A percentile compares a stretch with the other conserved stretches of the same genome.
phyloP scores from a whole-genome alignment of 2,329 filamentous ascomycete genomes.

The Aciculosporium take region DNA sequence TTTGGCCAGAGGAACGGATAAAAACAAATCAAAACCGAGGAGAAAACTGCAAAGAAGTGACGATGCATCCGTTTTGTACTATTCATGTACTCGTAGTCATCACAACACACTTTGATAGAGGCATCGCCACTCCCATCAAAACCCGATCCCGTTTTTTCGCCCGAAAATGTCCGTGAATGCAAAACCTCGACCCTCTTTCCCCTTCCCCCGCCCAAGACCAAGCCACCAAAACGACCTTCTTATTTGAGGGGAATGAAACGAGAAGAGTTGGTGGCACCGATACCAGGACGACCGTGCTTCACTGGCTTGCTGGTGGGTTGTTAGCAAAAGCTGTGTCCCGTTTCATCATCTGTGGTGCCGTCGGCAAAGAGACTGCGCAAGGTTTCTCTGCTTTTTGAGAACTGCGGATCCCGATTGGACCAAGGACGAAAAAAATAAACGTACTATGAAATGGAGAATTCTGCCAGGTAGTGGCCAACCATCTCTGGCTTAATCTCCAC shows the following conservation, averaged over 20 bases:
- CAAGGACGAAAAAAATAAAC: conserved; percentile 24
- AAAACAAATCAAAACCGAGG: background rate
- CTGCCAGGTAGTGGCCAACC: conserved; percentile 98
- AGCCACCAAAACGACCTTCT: conserved; percentile 36
- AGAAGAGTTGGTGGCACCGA: conserved; percentile 99
- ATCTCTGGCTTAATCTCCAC: conserved; percentile 99
- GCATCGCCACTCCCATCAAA: conserved; percentile 31
- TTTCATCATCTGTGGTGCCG: background rate
- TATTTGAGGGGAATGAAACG: conserved; percentile 99
- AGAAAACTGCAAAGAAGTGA: conserved; percentile 12
- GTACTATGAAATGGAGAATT: conserved; percentile 99
- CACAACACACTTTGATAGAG: conserved; percentile 29
- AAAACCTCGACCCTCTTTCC: too few species aligned
- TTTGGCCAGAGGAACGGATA: too few species aligned
- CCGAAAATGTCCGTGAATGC: conserved; percentile 42
- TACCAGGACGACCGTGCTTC: conserved; percentile 99
- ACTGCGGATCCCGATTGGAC: too few species aligned
- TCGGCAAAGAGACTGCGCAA: too few species aligned
- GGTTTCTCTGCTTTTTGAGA: background rate
- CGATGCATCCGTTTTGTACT: conserved; percentile 29
- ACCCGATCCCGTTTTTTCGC: conserved; percentile 44
- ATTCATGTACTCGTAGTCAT: conserved; percentile 31
- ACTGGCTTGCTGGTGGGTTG: conserved; percentile 70
- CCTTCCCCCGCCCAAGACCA: conserved; percentile 34
- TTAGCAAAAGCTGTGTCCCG: conserved; percentile 29